Base-by-base conservation (phyloP, 805 yeast species). In the Candida montana region DNA sequence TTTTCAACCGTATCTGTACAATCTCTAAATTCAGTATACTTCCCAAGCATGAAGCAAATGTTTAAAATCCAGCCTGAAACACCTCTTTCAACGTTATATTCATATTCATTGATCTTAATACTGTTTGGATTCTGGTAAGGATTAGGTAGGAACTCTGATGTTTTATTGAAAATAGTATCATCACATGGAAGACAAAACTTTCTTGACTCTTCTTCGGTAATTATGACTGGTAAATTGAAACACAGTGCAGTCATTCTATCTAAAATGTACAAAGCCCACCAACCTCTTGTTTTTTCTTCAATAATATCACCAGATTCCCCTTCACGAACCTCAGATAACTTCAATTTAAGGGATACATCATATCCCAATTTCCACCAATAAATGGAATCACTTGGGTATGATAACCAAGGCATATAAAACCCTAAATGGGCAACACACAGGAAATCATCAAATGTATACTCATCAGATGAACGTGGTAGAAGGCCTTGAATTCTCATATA, bases 211-310 rank as follows among this genome's bases (percentile, higher is more conserved):
- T 51, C 40, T 37, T 68, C 71, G 5, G 55, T 46, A 9, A 65
- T 53, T 2, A 59, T 41, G n/a, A 58, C 39, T 5, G 61, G 58
- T 2, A 61, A 46, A 40, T 65, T 65, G 49, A 65, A 65, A 41
- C 68, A 61, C 24, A 68, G 49, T 0, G 65, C 64, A 5, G 65
- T 52, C 42, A 66, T 60, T 28, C 69, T 52, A 46, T 68, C 73
- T n/a, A 67, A 49, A 26, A 64, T 48, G 41, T 64, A 68, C 3
- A 68, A 47, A 8, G 63, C 57, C 71, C 72, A 67, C 71, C 71
- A 68, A 2, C 60, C 55, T 18, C 73, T 54, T 19, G 70, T 52
- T 38, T 59, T 53, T 41, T 68, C 73, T 39, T 68, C 73, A 23
- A 60, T 52, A 2, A 42, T 23, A 36, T 63, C 69, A 28, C 20